These are phyloP conservation scores for Chloranthus sessilifolius DNA, from an alignment of 164 flowering plant species.

Conservation along the genomic window DNA sequence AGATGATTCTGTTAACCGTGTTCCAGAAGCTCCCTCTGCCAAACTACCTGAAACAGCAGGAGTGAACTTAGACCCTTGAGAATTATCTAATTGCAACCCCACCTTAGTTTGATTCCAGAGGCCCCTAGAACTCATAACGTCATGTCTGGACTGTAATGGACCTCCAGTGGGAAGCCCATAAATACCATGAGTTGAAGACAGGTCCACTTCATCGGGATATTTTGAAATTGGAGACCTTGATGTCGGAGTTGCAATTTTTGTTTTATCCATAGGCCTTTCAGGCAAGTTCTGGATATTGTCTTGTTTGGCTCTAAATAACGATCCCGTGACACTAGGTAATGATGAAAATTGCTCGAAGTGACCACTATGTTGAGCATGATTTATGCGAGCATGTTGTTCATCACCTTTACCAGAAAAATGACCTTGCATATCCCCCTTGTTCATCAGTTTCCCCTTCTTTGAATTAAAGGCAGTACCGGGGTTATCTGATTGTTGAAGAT, in stretches of 20 bases:
- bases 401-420: conserved; percentile 27
- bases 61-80: conserved; percentile 35
- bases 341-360: conserved; percentile 24
- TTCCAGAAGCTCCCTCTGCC: conserved; percentile 20
- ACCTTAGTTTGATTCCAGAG: conserved; percentile 39
- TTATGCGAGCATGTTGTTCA: conserved; percentile 22
- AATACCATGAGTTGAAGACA: conserved; percentile 24
- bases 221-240: conserved; percentile 18
- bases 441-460: conserved; percentile 43
- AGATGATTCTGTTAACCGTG: conserved; percentile 17
- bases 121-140: conserved; percentile 24
- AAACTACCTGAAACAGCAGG: conserved; percentile 19
- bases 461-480: conserved; percentile 20
- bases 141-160: conserved; percentile 24
- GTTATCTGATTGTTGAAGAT: conserved; percentile 37
- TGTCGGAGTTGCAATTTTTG: conserved; percentile 14
- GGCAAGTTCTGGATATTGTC: conserved; percentile 19
- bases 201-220: conserved; percentile 33
- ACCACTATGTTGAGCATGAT: conserved; percentile 24
- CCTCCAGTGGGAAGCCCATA: conserved; percentile 28
- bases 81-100: conserved; percentile 25
- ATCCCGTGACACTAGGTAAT: conserved; percentile 20
- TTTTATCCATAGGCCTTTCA: conserved; percentile 15
- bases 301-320: conserved; percentile 24
- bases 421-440: conserved; percentile 32